These are phyloP conservation scores for Botrytis cinerea DNA, from an alignment of 2,329 filamentous ascomycete genomes.

Conservation along the genomic window DNA sequence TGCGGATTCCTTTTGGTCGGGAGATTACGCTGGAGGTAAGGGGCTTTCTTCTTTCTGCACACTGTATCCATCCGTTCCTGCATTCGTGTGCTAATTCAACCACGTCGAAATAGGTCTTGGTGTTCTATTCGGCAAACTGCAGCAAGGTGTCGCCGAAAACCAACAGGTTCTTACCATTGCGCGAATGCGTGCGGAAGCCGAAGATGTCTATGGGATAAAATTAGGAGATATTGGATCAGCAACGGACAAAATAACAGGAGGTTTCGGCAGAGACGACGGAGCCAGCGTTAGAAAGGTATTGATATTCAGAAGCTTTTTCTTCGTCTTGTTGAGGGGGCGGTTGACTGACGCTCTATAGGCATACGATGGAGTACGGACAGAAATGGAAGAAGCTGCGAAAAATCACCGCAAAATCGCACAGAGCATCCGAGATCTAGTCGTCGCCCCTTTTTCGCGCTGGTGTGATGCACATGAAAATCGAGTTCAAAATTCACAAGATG, in stretches of 20 bases:
- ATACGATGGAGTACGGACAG: slow-evolving; percentile 86
- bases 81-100: slow-evolving; percentile 26
- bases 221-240: slow-evolving; percentile 79
- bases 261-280: slow-evolving; percentile 89
- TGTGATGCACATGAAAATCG: slow-evolving; percentile 91
- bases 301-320: neutral
- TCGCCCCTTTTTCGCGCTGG: slow-evolving; percentile 93
- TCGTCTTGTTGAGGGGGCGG: neutral
- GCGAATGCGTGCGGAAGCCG: slow-evolving; percentile 91
- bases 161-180: slow-evolving; percentile 90
- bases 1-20: slow-evolving; percentile 95
- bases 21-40: slow-evolving; percentile 91
- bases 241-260: slow-evolving; percentile 78
- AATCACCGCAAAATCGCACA: slow-evolving; percentile 95
- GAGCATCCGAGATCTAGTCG: slow-evolving; percentile 93
- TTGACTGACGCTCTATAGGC: slow-evolving; percentile 57
- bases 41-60: slow-evolving; percentile 23
- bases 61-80: slow-evolving; percentile 1
- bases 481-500: slow-evolving; percentile 91
- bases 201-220: slow-evolving; percentile 82
- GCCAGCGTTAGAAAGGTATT: slow-evolving; percentile 96
- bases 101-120: slow-evolving; percentile 63
- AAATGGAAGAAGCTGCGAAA: slow-evolving; percentile 88
- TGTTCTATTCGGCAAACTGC: slow-evolving; percentile 92
- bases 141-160: slow-evolving; percentile 94